Conservation (phyloP, 495 filamentous ascomycete species). For the Talaromyces proteolyticus region DNA sequence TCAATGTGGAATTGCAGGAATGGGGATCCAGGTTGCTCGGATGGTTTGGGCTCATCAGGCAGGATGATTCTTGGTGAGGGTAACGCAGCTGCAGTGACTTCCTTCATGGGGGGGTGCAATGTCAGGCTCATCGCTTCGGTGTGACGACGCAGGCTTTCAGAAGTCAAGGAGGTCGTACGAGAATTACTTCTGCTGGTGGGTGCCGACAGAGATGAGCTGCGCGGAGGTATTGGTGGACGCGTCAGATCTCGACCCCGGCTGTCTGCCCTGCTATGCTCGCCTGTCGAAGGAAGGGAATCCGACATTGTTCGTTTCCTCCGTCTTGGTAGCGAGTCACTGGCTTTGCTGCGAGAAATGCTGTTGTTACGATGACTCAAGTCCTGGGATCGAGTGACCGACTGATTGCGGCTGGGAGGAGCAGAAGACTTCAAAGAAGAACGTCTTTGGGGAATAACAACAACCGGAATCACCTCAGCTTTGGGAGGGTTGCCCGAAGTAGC, state of each 20-base stretch:
- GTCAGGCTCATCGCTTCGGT: constrained; percentile 28
- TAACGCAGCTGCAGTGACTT: constrained; percentile 9
- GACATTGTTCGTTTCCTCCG: constrained; percentile 32
- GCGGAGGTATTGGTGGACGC: constrained; percentile 53
- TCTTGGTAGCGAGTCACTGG: constrained; percentile 25
- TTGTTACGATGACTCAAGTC: constrained; percentile 27
- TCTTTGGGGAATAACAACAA: constrained; percentile 67
- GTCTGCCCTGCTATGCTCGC: constrained; percentile 5
- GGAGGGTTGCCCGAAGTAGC: constrained; percentile 30
- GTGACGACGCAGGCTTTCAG: constrained; percentile 59
- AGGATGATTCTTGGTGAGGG: constrained; percentile 8
- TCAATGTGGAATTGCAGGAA: constrained; percentile 12
- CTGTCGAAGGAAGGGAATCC: constrained; percentile 24
- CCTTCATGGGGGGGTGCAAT: constrained; percentile 21
- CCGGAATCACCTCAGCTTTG: constrained; percentile 53
- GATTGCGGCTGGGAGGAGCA: constrained; percentile 26
- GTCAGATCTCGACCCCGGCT: constrained; percentile 19
- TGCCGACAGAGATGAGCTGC: constrained; percentile 64
- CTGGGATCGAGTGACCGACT: constrained; percentile 32
- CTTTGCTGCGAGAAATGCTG: constrained; percentile 22
- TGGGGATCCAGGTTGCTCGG: not conserved
- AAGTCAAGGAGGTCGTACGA: constrained; percentile 58
- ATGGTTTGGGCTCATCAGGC: constrained; percentile 10
- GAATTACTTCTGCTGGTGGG: constrained; percentile 65
- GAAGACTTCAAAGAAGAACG: constrained; percentile 56